Conservation (phyloP, 352 stramenopile genomes). For the Globisporangium okanoganense region DNA sequence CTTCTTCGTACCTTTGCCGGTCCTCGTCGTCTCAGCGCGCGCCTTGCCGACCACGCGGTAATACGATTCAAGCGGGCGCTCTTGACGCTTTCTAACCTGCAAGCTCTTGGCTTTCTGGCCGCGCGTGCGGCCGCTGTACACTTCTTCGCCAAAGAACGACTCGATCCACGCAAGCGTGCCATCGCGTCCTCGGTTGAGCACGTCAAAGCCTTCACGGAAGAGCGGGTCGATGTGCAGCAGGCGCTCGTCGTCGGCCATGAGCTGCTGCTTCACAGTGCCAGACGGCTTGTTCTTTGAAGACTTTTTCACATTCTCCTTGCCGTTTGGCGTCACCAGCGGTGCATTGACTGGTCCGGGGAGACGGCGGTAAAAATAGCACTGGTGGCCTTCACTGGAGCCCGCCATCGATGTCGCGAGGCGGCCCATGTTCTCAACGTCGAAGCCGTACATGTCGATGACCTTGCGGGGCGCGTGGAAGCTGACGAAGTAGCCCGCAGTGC, state of each 20-base stretch:
- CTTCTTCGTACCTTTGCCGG: slow-evolving; percentile 13
- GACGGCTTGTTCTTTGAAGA: slow-evolving; percentile 12
- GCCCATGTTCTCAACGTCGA: slow-evolving; percentile 88
- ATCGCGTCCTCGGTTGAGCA: slow-evolving; percentile 72
- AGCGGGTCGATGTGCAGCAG: slow-evolving; percentile 68
- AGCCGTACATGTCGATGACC: slow-evolving; percentile 92
- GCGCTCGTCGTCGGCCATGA: slow-evolving; percentile 14
- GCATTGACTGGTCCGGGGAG: slow-evolving; percentile 7
- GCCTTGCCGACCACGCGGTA: slow-evolving; percentile 67
- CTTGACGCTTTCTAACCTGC: slow-evolving; percentile 29
- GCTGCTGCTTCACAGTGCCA: not conserved
- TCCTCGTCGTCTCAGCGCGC: slow-evolving; percentile 20
- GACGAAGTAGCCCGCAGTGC: slow-evolving; percentile 88
- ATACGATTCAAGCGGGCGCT: slow-evolving; percentile 73
- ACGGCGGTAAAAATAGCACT: slow-evolving; percentile 95
- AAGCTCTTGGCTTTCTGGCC: slow-evolving; percentile 46
- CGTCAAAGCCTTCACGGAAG: slow-evolving; percentile 73
- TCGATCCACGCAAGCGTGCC: slow-evolving; percentile 71
- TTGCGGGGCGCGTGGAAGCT: slow-evolving; percentile 93
- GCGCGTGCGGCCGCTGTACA: slow-evolving; percentile 62
- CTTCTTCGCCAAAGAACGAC: slow-evolving; percentile 64
- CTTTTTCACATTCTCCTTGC: slow-evolving; percentile 21
- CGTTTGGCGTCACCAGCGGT: slow-evolving; percentile 15
- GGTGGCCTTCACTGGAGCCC: slow-evolving; percentile 95
- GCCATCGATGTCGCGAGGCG: slow-evolving; percentile 93